phyloP scores from a whole-genome alignment of 2,329 filamentous ascomycete species.

The Trichoderma arundinaceum region DNA sequence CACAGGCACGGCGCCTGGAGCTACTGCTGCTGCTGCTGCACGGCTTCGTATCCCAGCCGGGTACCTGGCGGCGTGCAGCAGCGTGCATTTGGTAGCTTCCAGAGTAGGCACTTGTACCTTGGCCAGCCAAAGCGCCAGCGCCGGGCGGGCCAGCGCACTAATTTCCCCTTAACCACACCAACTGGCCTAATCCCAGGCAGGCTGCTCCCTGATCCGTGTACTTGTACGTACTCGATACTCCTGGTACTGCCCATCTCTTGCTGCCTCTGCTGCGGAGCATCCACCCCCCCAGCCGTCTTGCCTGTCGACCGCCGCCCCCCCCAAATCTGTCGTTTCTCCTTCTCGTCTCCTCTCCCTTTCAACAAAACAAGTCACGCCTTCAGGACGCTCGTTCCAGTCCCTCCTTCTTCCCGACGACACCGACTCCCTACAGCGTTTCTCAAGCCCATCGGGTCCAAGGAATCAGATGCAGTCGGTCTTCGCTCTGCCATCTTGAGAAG shows the following conservation, averaged over 20 bases:
- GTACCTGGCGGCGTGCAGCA: slow-evolving; percentile 25
- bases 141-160: slow-evolving; percentile 31
- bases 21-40: neutral
- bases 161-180: slow-evolving; percentile 33
- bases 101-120: neutral
- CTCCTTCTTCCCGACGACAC: slow-evolving; percentile 41
- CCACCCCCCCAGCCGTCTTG: slow-evolving; percentile 9
- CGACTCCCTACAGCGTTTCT: slow-evolving; percentile 31
- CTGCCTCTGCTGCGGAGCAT: slow-evolving; percentile 8
- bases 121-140: neutral
- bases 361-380: slow-evolving; percentile 50
- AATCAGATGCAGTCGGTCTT: slow-evolving; percentile 31
- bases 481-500: slow-evolving; percentile 29
- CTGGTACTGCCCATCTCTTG: neutral
- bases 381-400: slow-evolving; percentile 50
- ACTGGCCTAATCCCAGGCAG: slow-evolving; percentile 30
- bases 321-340: slow-evolving; percentile 28
- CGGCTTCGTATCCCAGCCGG: slow-evolving; percentile 8
- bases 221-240: slow-evolving; percentile 25
- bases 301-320: slow-evolving; percentile 20
- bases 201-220: slow-evolving; percentile 27
- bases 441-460: slow-evolving; percentile 30
- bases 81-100: slow-evolving; percentile 18
- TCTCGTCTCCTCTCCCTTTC: slow-evolving; percentile 43
- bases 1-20: neutral